Evolutionary conservation across 2,329 filamentous ascomycete genomes (phyloP), one percentile per base, ranked within the genome.

Genomic region (Chrysoporthe puriensis): DNA sequence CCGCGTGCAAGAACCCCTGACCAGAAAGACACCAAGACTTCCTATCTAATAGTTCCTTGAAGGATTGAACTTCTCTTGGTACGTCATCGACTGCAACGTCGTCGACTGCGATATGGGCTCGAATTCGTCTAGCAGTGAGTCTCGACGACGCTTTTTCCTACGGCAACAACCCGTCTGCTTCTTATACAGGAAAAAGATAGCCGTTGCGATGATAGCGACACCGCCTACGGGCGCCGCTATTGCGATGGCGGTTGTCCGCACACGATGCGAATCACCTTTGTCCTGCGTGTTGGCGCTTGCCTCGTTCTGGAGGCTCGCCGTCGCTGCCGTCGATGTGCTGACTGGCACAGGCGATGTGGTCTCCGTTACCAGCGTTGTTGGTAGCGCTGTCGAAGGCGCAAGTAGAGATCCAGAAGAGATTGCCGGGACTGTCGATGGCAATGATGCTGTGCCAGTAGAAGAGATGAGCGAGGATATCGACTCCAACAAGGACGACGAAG

Each of bases 41-140:
- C 44, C 11, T 18, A 13, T 40, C 13, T 62, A 70, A 60, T 70
- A 70, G 43, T 68, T 68, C 60, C 59, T 63, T 2, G 68, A 54
- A 7, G 68, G 68, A 36, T 68, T 60, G 44, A 70, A 66, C 46
- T 70, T 68, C 46, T 68, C 66, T 13, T 67, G 16, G 26, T 70
- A 60, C 42, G 66, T 60, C 0, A 54, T 14, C 5, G 50, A 54
- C 50, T 32, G 21, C 5, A 18, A 4, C 13, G 50, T 54, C 16
- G 61, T 59, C 14, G 52, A 36, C 42, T 70, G 62, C 43, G 52
- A 34, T 52, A 63, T 46, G 56, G 11, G 16, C 14, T 70, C 68
- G 9, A 62, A 63, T 32, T 70, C 63, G 4, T 70, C 66, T 4
- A 70, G 60, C 1, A 52, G 61, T n/a, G 56, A 68, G 14, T 13